Evolutionary conservation across 208 protist genomes (phyloP).

Genomic region (Borovskyia barvae): DNA sequence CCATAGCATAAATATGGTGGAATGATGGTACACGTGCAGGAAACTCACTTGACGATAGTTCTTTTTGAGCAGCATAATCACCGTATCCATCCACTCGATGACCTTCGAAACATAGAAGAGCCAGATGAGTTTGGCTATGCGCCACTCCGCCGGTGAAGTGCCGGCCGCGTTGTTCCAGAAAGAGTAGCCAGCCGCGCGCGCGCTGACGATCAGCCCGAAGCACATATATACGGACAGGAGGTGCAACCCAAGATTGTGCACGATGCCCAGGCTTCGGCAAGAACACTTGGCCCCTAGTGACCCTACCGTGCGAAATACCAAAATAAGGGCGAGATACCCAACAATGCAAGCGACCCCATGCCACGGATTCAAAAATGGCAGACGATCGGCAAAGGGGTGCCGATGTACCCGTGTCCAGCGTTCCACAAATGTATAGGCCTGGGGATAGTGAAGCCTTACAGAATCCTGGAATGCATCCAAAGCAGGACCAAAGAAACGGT

Average conservation of each 20-base stretch:
- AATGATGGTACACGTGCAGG: conserved; percentile 82
- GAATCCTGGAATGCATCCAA: conserved; percentile 29
- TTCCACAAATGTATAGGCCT: conserved; percentile 12
- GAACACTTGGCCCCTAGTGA: conserved; percentile 52
- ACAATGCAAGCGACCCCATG: conserved; percentile 40
- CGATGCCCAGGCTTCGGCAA: conserved; percentile 40
- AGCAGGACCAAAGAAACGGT: conserved; percentile 24
- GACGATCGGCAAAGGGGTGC: conserved; percentile 53
- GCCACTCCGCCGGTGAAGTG: conserved; percentile 38
- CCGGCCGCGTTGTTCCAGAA: conserved; percentile 71
- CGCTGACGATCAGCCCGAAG: conserved; percentile 54
- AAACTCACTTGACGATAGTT: conserved; percentile 79
- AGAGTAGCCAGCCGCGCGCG: conserved; percentile 56
- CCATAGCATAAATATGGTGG: conserved; percentile 77
- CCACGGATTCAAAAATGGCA: conserved; percentile 59
- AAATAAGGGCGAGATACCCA: conserved; percentile 41
- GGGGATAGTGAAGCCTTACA: conserved; percentile 28
- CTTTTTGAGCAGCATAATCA: conserved; percentile 73
- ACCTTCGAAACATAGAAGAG: conserved; percentile 82
- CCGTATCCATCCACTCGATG: conserved; percentile 75
- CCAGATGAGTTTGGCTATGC: conserved; percentile 71
- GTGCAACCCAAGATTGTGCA: conserved; percentile 71
- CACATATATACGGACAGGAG: conserved; percentile 75
- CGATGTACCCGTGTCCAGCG: conserved; percentile 12
- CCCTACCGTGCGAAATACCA: conserved; percentile 25